These are phyloP conservation scores for Bruguiera gymnorhiza DNA, from an alignment of 345 rosid species.

Conservation along the genomic window DNA sequence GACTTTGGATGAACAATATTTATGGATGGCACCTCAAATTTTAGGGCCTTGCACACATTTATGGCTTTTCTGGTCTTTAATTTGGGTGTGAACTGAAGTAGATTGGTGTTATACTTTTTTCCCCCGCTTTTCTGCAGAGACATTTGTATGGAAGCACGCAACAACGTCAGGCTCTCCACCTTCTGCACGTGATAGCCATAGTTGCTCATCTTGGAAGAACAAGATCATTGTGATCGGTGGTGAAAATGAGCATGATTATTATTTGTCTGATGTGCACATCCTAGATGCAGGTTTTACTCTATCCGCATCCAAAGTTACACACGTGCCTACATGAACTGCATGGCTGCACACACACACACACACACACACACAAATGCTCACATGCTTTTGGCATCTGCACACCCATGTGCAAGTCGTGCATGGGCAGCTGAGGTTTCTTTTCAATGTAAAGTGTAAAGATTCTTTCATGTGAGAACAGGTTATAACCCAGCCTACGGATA, in stretches of 20 bases:
- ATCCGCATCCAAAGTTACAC: background rate
- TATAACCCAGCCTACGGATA: constrained; percentile 3
- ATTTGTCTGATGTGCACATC: constrained; percentile 88
- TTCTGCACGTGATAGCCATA: constrained; percentile 92
- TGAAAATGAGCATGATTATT: constrained; percentile 92
- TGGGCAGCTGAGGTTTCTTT: too few species aligned
- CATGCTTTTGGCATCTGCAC: too few species aligned
- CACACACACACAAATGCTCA: too few species aligned
- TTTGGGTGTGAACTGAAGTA: too few species aligned
- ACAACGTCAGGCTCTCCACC: constrained; percentile 76
- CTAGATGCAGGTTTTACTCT: constrained; percentile 75
- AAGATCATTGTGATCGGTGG: constrained; percentile 87
- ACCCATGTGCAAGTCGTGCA: too few species aligned
- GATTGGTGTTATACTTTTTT: constrained; percentile 1
- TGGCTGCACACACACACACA: background rate
- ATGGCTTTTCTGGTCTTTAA: background rate
- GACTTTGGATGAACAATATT: background rate
- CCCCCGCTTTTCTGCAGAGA: constrained; percentile 50
- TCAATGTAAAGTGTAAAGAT: too few species aligned
- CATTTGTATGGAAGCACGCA: constrained; percentile 87
- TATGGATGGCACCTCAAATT: background rate
- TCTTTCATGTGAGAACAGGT: constrained; percentile 54
- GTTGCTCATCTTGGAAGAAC: constrained; percentile 95
- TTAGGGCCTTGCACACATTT: background rate
- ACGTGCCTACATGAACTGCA: background rate